Evolutionary conservation across 805 yeast species (phyloP).

Genomic region (Ogataea ganodermae): DNA sequence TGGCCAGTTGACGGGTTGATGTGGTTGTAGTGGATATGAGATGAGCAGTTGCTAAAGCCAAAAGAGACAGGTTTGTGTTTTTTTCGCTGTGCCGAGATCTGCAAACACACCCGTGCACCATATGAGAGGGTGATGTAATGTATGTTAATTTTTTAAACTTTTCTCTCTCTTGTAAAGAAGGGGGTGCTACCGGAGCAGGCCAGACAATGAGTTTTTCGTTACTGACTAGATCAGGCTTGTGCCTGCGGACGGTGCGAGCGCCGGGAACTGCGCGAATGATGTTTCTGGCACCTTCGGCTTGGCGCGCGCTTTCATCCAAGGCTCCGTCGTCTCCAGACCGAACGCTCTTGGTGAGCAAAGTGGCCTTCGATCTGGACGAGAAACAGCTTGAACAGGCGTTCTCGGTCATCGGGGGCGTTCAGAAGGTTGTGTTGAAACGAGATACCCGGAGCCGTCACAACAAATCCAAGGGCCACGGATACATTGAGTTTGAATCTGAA

Average conservation of each 20-base stretch:
- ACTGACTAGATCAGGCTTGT: too few species aligned
- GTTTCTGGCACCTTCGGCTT: too few species aligned
- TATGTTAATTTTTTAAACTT: conserved; percentile 5
- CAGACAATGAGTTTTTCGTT: too few species aligned
- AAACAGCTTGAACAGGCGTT: conserved; percentile 29
- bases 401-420: conserved; percentile 27
- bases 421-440: conserved; percentile 17
- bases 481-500: conserved; percentile 25
- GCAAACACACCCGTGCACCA: neutral
- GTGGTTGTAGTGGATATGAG: neutral
- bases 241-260: too few species aligned
- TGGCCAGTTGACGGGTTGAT: neutral
- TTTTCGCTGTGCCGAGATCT: neutral
- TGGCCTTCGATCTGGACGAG: conserved; percentile 27
- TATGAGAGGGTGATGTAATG: neutral
- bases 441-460: conserved; percentile 14
- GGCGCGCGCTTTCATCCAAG: neutral
- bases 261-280: too few species aligned
- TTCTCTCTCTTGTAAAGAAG: too few species aligned
- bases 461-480: conserved; percentile 30
- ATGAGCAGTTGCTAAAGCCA: conserved; percentile 2
- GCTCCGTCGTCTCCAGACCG: conserved; percentile 3
- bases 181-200: too few species aligned
- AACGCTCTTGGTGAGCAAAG: conserved; percentile 24
- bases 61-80: conserved; percentile 1